Percentiles rank a stretch among this genome's conserved stretches.
phyloP scores from a whole-genome alignment of 2,329 filamentous ascomycete species.

The Bipolaris cookei region DNA sequence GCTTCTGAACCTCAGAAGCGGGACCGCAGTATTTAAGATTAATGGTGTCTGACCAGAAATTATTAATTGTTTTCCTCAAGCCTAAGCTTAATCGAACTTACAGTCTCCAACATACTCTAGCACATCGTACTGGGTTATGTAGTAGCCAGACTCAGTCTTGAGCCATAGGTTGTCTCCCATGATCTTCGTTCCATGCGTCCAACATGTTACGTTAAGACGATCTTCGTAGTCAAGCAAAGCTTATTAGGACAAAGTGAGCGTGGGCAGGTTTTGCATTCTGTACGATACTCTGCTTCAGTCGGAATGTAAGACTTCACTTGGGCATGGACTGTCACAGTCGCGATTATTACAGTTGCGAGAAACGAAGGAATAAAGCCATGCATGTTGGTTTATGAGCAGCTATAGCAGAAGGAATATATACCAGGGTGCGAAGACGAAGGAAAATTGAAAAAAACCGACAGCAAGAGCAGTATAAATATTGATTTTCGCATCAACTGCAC shows the following conservation, averaged over 20 bases:
- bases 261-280: conserved; percentile 44
- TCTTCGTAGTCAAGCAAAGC: conserved; percentile 25
- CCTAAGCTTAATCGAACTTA: conserved; percentile 6
- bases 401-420: not conserved
- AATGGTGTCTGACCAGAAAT: conserved; percentile 20
- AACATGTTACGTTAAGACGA: conserved; percentile 36
- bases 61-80: not conserved
- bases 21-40: conserved; percentile 37
- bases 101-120: conserved; percentile 35
- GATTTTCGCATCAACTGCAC: not conserved
- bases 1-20: conserved; percentile 31
- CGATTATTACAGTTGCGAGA: not conserved
- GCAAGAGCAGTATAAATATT: not conserved
- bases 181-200: conserved; percentile 40
- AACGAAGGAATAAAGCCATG: not conserved
- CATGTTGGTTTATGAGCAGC: not conserved
- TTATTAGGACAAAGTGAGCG: conserved; percentile 38
- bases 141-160: conserved; percentile 36
- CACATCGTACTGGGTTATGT: conserved; percentile 41
- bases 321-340: not conserved
- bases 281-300: conserved; percentile 31
- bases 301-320: conserved; percentile 27
- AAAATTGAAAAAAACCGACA: not conserved
- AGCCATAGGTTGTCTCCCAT: conserved; percentile 38
- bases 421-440: not conserved